Conservation (phyloP, 805 yeast genomes). For the Candida multigemmis region DNA sequence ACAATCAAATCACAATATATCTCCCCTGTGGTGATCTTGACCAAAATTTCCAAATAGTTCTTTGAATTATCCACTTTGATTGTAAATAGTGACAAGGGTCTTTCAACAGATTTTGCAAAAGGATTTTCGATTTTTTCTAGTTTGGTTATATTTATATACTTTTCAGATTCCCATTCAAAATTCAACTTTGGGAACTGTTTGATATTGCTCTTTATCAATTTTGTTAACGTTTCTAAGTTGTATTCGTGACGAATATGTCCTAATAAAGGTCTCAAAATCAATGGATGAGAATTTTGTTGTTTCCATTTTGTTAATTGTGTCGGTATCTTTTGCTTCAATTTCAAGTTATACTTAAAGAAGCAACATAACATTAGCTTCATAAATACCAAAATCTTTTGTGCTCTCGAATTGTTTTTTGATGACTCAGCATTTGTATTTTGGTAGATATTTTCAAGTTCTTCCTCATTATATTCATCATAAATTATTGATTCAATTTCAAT, state of each 20-base stretch:
- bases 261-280: constrained; percentile 46
- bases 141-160: constrained; percentile 16
- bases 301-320: constrained; percentile 37
- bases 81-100: constrained; percentile 23
- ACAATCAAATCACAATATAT: constrained; percentile 31
- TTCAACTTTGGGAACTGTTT: constrained; percentile 9
- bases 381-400: constrained; percentile 44
- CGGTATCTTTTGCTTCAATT: constrained; percentile 36
- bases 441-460: constrained; percentile 19
- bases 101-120: constrained; percentile 29
- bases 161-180: constrained; percentile 6
- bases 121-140: constrained; percentile 13
- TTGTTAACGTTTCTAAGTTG: constrained; percentile 17
- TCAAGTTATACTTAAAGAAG: constrained; percentile 40
- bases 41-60: constrained; percentile 13
- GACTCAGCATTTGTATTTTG: constrained; percentile 21
- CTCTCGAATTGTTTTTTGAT: constrained; percentile 27
- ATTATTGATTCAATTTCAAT: constrained; percentile 64
- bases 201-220: constrained; percentile 18
- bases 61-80: constrained; percentile 12
- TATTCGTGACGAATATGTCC: constrained; percentile 51
- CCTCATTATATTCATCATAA: constrained; percentile 32
- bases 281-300: constrained; percentile 33
- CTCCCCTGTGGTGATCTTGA: constrained; percentile 29
- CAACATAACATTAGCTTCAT: constrained; percentile 56